Percentiles rank a stretch among this genome's conserved stretches.
These are phyloP conservation scores for Hymenoscyphus fraxineus DNA, from an alignment of 2,329 filamentous ascomycete genomes.

Conservation along the genomic window DNA sequence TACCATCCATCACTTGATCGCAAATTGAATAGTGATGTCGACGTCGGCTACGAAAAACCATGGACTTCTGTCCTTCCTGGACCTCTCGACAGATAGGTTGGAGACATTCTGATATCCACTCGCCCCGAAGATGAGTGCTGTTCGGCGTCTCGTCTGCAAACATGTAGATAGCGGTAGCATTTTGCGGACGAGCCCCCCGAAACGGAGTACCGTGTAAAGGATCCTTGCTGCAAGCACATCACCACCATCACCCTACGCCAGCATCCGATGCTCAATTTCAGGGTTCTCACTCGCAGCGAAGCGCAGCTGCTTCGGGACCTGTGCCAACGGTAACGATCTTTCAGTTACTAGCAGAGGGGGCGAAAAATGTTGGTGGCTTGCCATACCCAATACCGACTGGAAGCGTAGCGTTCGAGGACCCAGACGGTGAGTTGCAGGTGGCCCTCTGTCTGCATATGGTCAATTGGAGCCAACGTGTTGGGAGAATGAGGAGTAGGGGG, in stretches of 20 bases:
- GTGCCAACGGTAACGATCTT: neutral
- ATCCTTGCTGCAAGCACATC: neutral
- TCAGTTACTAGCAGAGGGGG: neutral
- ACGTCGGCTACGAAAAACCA: no score
- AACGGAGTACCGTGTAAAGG: neutral
- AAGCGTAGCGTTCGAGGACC: neutral
- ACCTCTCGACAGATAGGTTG: no score
- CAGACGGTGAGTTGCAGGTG: neutral
- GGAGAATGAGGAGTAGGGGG: neutral
- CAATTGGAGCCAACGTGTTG: slow-evolving; percentile 4
- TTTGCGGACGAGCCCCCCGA: neutral
- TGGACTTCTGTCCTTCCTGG: no score
- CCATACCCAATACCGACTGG: neutral
- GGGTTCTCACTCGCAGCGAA: neutral
- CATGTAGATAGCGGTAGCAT: neutral
- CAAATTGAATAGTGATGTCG: neutral
- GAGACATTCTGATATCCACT: neutral
- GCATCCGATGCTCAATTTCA: neutral
- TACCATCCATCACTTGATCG: neutral
- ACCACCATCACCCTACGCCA: neutral
- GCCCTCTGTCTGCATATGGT: slow-evolving; percentile 3
- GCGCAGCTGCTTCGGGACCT: neutral
- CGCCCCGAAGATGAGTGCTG: neutral
- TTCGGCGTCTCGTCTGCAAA: neutral
- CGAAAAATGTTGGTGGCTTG: neutral